These are phyloP conservation scores for Didymosphaeria variabile DNA, from an alignment of 2,329 filamentous ascomycete genomes.

Conservation along the genomic window DNA sequence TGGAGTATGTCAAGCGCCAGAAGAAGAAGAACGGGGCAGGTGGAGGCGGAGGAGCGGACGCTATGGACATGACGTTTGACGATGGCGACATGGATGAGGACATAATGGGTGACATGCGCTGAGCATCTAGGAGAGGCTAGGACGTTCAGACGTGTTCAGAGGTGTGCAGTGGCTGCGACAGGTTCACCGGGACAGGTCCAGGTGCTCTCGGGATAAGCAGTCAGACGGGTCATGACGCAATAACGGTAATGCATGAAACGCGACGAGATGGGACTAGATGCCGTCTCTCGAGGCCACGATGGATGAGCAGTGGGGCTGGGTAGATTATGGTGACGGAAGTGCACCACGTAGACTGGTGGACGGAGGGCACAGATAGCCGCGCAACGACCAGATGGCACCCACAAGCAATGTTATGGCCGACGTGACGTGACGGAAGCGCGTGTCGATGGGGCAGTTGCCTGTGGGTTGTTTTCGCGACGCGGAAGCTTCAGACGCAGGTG, in stretches of 20 bases:
- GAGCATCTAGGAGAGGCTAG: constrained; percentile 14
- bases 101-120: constrained; percentile 50
- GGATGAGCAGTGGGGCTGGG: neutral
- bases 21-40: constrained; percentile 50
- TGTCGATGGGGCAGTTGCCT: constrained; percentile 1
- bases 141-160: neutral
- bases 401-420: neutral
- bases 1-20: constrained; percentile 61
- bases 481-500: constrained; percentile 2
- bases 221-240: constrained; percentile 33
- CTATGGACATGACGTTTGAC: constrained; percentile 49
- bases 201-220: constrained; percentile 18
- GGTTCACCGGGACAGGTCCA: neutral
- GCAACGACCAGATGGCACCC: neutral
- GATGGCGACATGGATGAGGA: constrained; percentile 48
- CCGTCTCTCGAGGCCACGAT: neutral
- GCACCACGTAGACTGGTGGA: neutral
- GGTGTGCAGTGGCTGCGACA: constrained; percentile 5
- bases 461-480: constrained; percentile 1
- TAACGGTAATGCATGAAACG: constrained; percentile 43
- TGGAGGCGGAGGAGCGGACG: constrained; percentile 38
- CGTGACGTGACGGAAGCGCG: constrained; percentile 4
- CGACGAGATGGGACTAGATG: constrained; percentile 20
- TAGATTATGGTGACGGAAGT: neutral
- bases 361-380: neutral